Evolutionary conservation across 208 protist species (phyloP).

Genomic region (Balamuthia mandrillaris): DNA sequence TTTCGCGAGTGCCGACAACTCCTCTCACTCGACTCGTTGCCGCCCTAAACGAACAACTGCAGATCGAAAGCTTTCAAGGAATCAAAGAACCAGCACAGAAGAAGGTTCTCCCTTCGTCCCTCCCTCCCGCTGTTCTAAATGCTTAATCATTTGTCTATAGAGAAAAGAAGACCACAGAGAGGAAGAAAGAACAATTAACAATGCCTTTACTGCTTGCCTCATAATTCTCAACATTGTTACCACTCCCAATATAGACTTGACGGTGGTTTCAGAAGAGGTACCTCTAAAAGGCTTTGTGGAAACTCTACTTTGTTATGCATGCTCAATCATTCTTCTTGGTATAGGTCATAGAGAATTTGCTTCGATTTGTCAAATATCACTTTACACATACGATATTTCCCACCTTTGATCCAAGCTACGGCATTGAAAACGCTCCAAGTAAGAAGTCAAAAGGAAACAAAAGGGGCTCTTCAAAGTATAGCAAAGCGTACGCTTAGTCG

Average conservation of each 20-base stretch:
- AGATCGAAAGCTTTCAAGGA: no score
- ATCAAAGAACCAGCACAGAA: no score
- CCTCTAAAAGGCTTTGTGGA: no score
- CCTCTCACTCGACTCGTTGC: not conserved
- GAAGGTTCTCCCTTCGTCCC: no score
- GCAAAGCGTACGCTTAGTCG: no score
- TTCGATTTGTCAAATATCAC: conserved; percentile 20
- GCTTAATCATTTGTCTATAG: not conserved
- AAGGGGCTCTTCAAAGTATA: no score
- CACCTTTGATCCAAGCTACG: conserved; percentile 2
- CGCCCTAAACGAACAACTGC: no score
- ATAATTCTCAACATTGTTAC: conserved; percentile 7
- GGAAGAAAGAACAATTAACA: not conserved
- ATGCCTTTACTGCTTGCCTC: conserved; percentile 1
- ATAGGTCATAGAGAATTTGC: conserved; percentile 29
- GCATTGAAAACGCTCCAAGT: no score
- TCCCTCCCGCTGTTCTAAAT: no score
- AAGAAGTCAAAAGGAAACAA: conserved; percentile 31
- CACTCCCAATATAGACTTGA: not conserved
- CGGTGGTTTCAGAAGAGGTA: conserved; percentile 27
- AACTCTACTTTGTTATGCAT: not conserved
- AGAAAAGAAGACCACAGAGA: not conserved
- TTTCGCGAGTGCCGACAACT: conserved; percentile 5
- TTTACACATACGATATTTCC: conserved; percentile 23
- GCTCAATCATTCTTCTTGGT: not conserved